Evolutionary conservation across 306 rosid species (phyloP), one percentile per base, ranked within the genome.

Genomic region (Mimosa pudica): DNA sequence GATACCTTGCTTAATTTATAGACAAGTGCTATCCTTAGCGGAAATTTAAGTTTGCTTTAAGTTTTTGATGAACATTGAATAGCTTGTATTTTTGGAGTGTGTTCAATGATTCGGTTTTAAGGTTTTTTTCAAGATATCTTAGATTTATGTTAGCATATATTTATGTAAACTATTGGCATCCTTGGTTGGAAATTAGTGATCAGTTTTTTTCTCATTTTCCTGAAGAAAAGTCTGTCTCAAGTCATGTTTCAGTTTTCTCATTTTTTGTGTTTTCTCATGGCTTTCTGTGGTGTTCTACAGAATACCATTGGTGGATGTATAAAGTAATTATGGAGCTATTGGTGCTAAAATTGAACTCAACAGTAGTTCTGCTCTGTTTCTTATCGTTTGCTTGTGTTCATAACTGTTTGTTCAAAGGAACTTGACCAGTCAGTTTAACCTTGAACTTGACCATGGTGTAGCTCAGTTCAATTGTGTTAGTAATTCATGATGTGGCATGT

Each of bases 351-450:
- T 36, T 69, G 17, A 36, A 17, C 6, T 16, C 41, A 1, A 11
- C 36, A 61, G 51, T n/a, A 14, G 72, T 67, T 66, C 48, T 14
- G 13, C 49, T 68, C 49, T 68, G 73, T 68, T 68, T 42, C 52
- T 66, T 68, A 2, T 68, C 42, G 73, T 16, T 68, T 68, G 35
- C 71, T 65, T 44, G 71, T 24, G 38, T 66, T 66, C 71, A 38
- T 38, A 38, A 38, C 42, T 38, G 5, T 38, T 5, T 38, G 42
- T 38, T 38, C 42, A 5, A 38, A 38, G 42, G 42, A 38, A 16
- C 71, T 7, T 16, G 71, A 65, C 47, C 47, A 36, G 30, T 8
- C 18, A 7, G 47, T 38, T 65, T 16, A 38, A 38, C 48, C 24
- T 6, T 20, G 70, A 64, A 64, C 46, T 20, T 13, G 24, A 64